phyloP scores from a whole-genome alignment of 371 early-diverging fungal species.

The Apophysomyces variabilis region DNA sequence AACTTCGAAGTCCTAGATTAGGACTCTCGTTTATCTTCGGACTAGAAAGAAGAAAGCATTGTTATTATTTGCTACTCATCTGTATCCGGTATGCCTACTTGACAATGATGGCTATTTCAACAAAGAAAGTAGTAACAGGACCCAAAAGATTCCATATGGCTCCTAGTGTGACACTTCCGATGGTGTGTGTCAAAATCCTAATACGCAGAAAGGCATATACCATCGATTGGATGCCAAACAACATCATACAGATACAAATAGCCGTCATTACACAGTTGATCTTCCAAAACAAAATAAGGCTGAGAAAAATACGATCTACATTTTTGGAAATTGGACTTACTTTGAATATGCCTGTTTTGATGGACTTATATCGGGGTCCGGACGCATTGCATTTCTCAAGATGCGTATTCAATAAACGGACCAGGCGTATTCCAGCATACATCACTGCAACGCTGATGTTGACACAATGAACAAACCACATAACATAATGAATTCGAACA shows the following conservation, averaged over 20 bases:
- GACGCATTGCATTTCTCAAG: conserved; percentile 34
- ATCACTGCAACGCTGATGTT: conserved; percentile 34
- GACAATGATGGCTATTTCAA: conserved; percentile 33
- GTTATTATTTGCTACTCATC: neutral
- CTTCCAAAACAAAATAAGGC: neutral
- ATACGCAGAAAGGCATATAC: conserved; percentile 35
- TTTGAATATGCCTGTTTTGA: conserved; percentile 50
- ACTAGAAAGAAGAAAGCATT: conserved; percentile 2
- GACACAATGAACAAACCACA: conserved; percentile 50
- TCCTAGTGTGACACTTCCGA: conserved; percentile 23
- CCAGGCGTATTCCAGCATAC: conserved; percentile 41
- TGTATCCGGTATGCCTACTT: conserved; percentile 21
- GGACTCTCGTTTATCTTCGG: conserved; percentile 22
- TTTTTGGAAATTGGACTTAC: conserved; percentile 7
- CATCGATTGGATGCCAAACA: conserved; percentile 29
- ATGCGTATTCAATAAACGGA: conserved; percentile 35
- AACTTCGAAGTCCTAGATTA: conserved; percentile 11
- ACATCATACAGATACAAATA: conserved; percentile 27
- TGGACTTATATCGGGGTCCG: conserved; percentile 41
- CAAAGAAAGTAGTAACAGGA: conserved; percentile 24
- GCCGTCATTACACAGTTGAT: conserved; percentile 26
- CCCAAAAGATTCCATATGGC: conserved; percentile 35
- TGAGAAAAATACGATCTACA: neutral
- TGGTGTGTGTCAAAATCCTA: conserved; percentile 27
- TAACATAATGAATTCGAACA: conserved; percentile 40